Evolutionary conservation across 106 monocot genomes (phyloP).

Genomic region (Phalaenopsis aphrodite): DNA sequence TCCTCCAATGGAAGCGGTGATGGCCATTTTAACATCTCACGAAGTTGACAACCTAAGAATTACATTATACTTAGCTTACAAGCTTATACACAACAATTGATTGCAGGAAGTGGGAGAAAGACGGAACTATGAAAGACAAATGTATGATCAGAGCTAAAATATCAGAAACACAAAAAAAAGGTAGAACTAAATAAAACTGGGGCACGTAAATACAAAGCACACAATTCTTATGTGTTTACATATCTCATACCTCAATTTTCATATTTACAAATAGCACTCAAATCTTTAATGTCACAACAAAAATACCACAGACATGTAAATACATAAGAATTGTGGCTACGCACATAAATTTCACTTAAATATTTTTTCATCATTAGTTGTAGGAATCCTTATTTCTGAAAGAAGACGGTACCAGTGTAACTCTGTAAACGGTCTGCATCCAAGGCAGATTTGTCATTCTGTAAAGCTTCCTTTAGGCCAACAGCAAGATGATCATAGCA

Average conservation of each 20-base stretch:
- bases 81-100: background rate
- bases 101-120: background rate
- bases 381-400: background rate
- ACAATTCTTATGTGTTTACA: too few species aligned
- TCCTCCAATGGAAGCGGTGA: slow-evolving; percentile 81
- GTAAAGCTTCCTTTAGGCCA: slow-evolving; percentile 69
- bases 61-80: background rate
- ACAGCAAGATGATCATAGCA: slow-evolving; percentile 79
- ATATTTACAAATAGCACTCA: too few species aligned
- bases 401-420: slow-evolving; percentile 52
- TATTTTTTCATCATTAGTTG: background rate
- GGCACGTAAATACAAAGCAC: too few species aligned
- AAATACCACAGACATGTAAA: too few species aligned
- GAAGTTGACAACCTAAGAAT: slow-evolving; percentile 63
- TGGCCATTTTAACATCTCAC: slow-evolving; percentile 79
- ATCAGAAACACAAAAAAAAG: slow-evolving; percentile 3
- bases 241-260: too few species aligned
- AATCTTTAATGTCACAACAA: too few species aligned
- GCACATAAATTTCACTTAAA: background rate
- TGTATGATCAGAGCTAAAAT: background rate
- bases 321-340: too few species aligned
- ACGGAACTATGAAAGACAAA: background rate
- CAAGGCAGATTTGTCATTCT: slow-evolving; percentile 56
- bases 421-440: slow-evolving; percentile 83
- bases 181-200: background rate